A percentile compares a stretch with the other conserved stretches of the same genome.
phyloP scores from a whole-genome alignment of 2,329 filamentous ascomycete genomes.

The Teratosphaeria epicoccoides region DNA sequence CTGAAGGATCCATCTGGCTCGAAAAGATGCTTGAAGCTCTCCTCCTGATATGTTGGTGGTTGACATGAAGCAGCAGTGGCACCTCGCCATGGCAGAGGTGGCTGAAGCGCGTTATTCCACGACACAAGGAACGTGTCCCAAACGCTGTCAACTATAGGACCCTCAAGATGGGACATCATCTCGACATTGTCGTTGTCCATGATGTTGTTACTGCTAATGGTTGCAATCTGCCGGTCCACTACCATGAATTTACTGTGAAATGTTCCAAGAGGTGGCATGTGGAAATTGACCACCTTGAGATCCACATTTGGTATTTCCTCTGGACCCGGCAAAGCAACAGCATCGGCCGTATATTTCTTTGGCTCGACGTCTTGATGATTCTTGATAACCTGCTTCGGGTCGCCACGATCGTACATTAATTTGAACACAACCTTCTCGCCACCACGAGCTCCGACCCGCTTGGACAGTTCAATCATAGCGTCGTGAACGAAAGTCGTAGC shows the following conservation, averaged over 20 bases:
- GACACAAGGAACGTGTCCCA: slow-evolving; percentile 65
- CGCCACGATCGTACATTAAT: slow-evolving; percentile 64
- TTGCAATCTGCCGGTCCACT: slow-evolving; percentile 59
- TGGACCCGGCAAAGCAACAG: slow-evolving; percentile 49
- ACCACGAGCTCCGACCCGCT: slow-evolving; percentile 48
- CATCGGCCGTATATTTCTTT: slow-evolving; percentile 45
- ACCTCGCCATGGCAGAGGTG: slow-evolving; percentile 47
- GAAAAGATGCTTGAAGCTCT: slow-evolving; percentile 23
- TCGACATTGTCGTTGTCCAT: slow-evolving; percentile 64
- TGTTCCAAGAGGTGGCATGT: slow-evolving; percentile 59
- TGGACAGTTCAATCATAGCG: slow-evolving; percentile 58
- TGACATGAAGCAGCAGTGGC: slow-evolving; percentile 37
- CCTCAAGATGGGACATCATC: slow-evolving; percentile 65
- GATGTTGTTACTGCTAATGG: slow-evolving; percentile 71
- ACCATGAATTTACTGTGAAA: slow-evolving; percentile 72
- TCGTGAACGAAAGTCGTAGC: slow-evolving; percentile 58
- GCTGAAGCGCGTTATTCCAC: slow-evolving; percentile 55
- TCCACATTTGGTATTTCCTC: slow-evolving; percentile 62
- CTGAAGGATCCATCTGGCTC: slow-evolving; percentile 19
- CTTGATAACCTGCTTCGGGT: slow-evolving; percentile 46
- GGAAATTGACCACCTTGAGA: slow-evolving; percentile 62
- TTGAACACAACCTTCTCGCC: slow-evolving; percentile 52
- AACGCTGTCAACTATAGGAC: slow-evolving; percentile 62
- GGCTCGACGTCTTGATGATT: slow-evolving; percentile 52
- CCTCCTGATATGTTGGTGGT: slow-evolving; percentile 23